Conservation (phyloP, 768 basidiomycete species). For the Chalciporus chontae region DNA sequence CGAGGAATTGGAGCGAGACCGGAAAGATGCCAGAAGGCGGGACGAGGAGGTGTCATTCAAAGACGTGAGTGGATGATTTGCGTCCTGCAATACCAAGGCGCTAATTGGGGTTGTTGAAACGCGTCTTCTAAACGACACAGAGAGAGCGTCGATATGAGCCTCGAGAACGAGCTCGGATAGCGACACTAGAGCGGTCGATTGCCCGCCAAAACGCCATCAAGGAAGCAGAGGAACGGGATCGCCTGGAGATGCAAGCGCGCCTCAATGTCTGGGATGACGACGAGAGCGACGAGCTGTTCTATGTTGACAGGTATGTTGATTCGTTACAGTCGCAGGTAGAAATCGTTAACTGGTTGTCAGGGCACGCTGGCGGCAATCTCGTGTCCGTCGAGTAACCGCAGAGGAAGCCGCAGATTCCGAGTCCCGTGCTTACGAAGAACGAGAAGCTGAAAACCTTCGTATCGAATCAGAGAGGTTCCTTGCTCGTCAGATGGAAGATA, state of each 20-base stretch:
- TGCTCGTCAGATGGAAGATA: conserved; percentile 91
- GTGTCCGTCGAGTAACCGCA: conserved; percentile 63
- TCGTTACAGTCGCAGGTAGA: not conserved
- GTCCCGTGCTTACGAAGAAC: conserved; percentile 77
- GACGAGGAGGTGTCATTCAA: conserved; percentile 84
- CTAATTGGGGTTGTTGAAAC: not conserved
- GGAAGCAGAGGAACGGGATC: conserved; percentile 78
- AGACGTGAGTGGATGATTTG: conserved; percentile 57
- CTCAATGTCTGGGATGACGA: conserved; percentile 93
- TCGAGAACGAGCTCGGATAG: conserved; percentile 79
- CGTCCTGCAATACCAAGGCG: too few relatives aligned
- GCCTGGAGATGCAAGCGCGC: conserved; percentile 72
- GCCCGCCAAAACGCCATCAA: conserved; percentile 65
- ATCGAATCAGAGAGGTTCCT: conserved; percentile 93
- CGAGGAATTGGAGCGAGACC: conserved; percentile 81
- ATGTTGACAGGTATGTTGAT: conserved; percentile 73
- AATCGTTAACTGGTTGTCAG: conserved; percentile 34
- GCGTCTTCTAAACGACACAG: conserved; percentile 36
- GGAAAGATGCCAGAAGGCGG: conserved; percentile 68
- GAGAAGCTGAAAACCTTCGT: conserved; percentile 82
- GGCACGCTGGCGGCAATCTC: conserved; percentile 80
- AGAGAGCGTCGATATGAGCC: conserved; percentile 93
- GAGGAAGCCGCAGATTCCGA: conserved; percentile 85
- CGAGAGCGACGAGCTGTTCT: conserved; percentile 89
- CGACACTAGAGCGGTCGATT: conserved; percentile 71